A percentile compares a stretch with the other conserved stretches of the same genome.
phyloP scores from a whole-genome alignment of 2,329 filamentous ascomycete species.

The Plenodomus lindquistii region DNA sequence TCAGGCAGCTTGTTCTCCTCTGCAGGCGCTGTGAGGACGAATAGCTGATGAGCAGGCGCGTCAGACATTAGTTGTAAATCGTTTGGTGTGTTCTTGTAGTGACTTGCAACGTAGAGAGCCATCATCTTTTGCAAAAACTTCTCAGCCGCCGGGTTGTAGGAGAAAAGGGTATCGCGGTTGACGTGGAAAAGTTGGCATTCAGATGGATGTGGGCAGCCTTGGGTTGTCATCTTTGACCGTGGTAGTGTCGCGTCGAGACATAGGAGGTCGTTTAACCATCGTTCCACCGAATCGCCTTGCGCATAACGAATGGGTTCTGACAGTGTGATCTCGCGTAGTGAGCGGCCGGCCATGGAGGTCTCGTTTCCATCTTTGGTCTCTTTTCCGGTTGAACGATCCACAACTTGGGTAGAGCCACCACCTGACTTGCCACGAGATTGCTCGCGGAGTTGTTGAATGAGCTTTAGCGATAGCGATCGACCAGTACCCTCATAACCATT shows the following conservation, averaged over 20 bases:
- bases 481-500: constrained; percentile 98
- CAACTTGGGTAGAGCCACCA: constrained; percentile 62
- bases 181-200: constrained; percentile 91
- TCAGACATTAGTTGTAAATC: constrained; percentile 99
- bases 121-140: constrained; percentile 99
- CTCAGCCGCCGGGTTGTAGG: constrained; percentile 95
- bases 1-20: constrained; percentile 83
- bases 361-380: constrained; percentile 47
- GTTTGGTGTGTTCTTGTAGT: constrained; percentile 98
- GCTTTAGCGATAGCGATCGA: constrained; percentile 88
- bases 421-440: constrained; percentile 73
- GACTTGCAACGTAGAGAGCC: constrained; percentile 92
- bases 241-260: constrained; percentile 93
- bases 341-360: constrained; percentile 62
- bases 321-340: constrained; percentile 87
- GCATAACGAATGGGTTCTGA: constrained; percentile 94
- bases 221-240: constrained; percentile 65
- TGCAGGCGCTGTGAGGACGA: constrained; percentile 85
- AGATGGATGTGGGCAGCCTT: constrained; percentile 85
- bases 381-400: constrained; percentile 81
- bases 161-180: constrained; percentile 96
- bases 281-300: constrained; percentile 87
- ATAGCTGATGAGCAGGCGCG: constrained; percentile 93
- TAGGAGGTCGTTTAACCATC: constrained; percentile 92
- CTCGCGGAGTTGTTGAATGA: constrained; percentile 95